Evolutionary conservation across 208 protist species (phyloP), one percentile per base, ranked within the genome.

Genomic region (Balamuthia mandrillaris): DNA sequence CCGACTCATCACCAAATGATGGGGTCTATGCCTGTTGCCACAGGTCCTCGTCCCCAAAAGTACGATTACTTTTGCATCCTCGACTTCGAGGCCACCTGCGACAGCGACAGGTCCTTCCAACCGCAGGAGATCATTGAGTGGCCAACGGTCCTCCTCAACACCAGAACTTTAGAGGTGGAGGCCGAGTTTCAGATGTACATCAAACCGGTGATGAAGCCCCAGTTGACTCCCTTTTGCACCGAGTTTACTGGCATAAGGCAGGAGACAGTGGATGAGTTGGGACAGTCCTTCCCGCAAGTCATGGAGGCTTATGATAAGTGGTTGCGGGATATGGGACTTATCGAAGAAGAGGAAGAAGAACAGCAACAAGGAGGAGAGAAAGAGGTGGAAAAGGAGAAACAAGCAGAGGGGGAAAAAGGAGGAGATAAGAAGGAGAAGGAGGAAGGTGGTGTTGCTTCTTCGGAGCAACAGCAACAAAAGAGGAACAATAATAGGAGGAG

Each of bases 101-200:
- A 96, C 56, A 77, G 79, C 3, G 78, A 81, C 21, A 35, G 54
- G 24, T n/a, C n/a, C n/a, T n/a, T n/a, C n/a, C n/a, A n/a, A n/a
- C n/a, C n/a, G 47, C 94, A 98, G 81, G 97, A 98, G 88, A 98
- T 98, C 84, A 98, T 98, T 79, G 96, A 98, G 88, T 97, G 97
- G 56, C 96, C 97, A 10, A 94, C 96, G 1, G 94, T 98, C 2
- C 89, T 95, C 44, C 37, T 98, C 29, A 49, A 85, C 45, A 39
- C 78, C 2, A 37, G 45, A 10, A 82, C 24, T 6, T 52, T 33
- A 35, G 33, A 31, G 56, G 45, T 52, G 10, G 41, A 84, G 18
- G 70, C 29, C 68, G 41, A 37, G 68, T 92, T 93, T 51, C 72
- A 84, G 37, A 75, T 70, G 16, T 98, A 95, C 87, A 95, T 98